These are phyloP conservation scores for Boletus rufocinnamomeus DNA, from an alignment of 768 basidiomycete species.

Conservation along the genomic window DNA sequence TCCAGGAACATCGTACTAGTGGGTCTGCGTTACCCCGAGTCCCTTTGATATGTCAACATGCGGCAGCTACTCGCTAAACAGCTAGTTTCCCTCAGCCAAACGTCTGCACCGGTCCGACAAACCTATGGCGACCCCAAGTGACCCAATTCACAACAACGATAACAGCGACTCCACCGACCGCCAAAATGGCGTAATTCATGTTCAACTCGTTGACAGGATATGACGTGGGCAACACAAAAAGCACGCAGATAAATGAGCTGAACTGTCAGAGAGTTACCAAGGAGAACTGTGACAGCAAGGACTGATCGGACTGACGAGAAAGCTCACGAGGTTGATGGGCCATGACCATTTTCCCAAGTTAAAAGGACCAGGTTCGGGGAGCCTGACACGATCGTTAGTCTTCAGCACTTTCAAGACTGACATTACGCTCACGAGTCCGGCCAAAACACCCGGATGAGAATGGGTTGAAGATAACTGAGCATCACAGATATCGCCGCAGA, in stretches of 20 bases:
- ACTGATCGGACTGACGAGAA: conserved; percentile 38
- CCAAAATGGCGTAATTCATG: conserved; percentile 62
- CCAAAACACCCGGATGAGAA: conserved; percentile 60
- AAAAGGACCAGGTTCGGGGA: conserved; percentile 51
- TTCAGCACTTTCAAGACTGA: background rate
- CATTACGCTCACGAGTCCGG: conserved; percentile 43
- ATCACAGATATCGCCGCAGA: conserved; percentile 60
- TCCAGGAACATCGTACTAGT: no score
- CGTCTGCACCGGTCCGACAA: conserved; percentile 49
- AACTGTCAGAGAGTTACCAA: conserved; percentile 40
- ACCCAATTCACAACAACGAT: conserved; percentile 50
- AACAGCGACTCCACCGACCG: conserved; percentile 47
- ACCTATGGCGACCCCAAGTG: conserved; percentile 48
- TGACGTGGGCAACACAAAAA: conserved; percentile 59
- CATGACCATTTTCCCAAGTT: conserved; percentile 54
- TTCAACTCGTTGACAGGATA: conserved; percentile 49
- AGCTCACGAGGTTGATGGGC: conserved; percentile 49
- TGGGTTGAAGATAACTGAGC: conserved; percentile 59
- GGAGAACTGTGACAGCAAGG: background rate
- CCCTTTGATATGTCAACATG: background rate
- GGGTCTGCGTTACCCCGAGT: no score
- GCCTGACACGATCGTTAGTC: conserved; percentile 32
- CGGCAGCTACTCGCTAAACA: background rate
- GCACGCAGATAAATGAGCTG: conserved; percentile 51
- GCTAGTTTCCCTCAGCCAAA: conserved; percentile 1